Base-by-base conservation (phyloP, 192 early-diverging fungal species). In the Coemansia reversa region DNA sequence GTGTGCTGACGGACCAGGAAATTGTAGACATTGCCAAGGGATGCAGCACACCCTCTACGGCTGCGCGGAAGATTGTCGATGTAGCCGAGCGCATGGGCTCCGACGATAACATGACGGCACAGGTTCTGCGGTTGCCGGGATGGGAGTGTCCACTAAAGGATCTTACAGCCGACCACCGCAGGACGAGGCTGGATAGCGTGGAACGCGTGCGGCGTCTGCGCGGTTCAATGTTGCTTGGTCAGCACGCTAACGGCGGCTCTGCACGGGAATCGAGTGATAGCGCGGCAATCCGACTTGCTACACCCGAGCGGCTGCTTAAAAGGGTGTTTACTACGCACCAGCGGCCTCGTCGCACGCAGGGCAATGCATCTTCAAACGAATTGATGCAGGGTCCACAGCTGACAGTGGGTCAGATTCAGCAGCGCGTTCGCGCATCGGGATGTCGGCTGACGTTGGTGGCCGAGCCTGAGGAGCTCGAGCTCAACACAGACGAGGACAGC, bases 1-100 rank as follows among this genome's bases (percentile, higher is more conserved):
- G 85, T 18, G 87, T 89, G 18, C 84, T 91, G 80, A 86, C 86
- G 20, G 84, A 91, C 62, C 90, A 91, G 58, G 90, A 91, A 65
- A 83, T 91, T 14, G 82, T 89, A 55, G 90, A 91, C 55, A 76
- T 83, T 74, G 86, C 83, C 27, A 91, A 91, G 68, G 74, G 85
- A 54, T 83, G 86, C 42, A 58, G 74, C 30, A 73, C 84, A 32
- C 88, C 88, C 19, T 83, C 78, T 0, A 51, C 51, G 16, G 84
- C 87, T 1, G 87, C 87, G 2, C 74, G 78, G 55, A 80, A 81
- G 63, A 60, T 91, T 2, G 81, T 90, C 18, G 87, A 89, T 51
- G 48, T 82, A 1, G 85, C 81, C 30, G 90, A 90, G 64, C 84
- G 86, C 16, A 62, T 89, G 28, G 86, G 87, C 19, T 83, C 88